These are phyloP conservation scores for Magnusiomyces fungicola DNA, from an alignment of 1,139 yeast genomes.

Conservation along the genomic window DNA sequence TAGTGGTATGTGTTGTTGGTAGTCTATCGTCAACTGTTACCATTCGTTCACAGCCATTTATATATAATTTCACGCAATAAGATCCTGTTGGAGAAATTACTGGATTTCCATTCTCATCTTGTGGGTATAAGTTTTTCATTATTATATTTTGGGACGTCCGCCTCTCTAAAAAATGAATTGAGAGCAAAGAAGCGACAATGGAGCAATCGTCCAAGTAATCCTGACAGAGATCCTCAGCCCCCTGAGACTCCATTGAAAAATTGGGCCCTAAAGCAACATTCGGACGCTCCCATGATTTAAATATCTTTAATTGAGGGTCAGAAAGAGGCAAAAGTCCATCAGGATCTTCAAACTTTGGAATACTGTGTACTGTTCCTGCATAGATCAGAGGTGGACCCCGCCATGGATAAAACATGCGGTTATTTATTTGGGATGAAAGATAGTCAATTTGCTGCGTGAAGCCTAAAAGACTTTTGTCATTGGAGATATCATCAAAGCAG, in stretches of 20 bases:
- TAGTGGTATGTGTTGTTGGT: constrained; percentile 27
- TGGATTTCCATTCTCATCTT: constrained; percentile 18
- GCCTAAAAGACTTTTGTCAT: constrained; percentile 8
- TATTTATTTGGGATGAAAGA: constrained; percentile 21
- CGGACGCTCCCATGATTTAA: constrained; percentile 25
- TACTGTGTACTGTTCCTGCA: not conserved
- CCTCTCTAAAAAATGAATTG: constrained; percentile 31
- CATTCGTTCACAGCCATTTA: constrained; percentile 55
- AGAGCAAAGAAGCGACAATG: constrained; percentile 58
- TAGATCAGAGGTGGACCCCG: constrained; percentile 1
- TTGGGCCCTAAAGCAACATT: constrained; percentile 18
- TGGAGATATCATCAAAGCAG: constrained; percentile 19
- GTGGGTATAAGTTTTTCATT: constrained; percentile 22
- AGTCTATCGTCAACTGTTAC: constrained; percentile 46
- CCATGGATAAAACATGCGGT: constrained; percentile 25
- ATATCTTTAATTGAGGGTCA: constrained; percentile 18
- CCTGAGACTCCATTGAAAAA: constrained; percentile 18
- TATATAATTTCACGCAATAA: constrained; percentile 39
- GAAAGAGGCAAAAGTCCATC: constrained; percentile 19
- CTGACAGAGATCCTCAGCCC: constrained; percentile 36
- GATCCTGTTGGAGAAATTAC: constrained; percentile 26
- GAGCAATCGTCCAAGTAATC: constrained; percentile 68
- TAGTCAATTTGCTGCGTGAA: constrained; percentile 21
- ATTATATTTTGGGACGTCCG: constrained; percentile 20
- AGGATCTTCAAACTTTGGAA: constrained; percentile 17